Evolutionary conservation across 2,329 filamentous ascomycete species (phyloP).

Genomic region (Lizonia empirigonia): DNA sequence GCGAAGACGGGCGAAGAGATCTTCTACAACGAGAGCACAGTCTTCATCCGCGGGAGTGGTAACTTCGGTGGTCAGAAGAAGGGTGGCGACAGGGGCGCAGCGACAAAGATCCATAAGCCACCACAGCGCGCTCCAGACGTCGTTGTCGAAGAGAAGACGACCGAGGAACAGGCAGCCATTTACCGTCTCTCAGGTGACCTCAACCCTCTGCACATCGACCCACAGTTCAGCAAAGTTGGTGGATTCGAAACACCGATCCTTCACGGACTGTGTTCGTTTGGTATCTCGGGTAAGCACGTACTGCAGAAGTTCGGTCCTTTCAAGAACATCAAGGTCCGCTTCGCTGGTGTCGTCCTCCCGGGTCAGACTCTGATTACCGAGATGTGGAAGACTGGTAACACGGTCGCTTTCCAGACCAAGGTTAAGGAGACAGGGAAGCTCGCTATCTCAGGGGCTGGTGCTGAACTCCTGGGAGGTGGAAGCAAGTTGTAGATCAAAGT

Average conservation of each 20-base stretch:
- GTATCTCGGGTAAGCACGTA: constrained; percentile 87
- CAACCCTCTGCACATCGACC: constrained; percentile 96
- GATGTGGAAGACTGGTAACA: constrained; percentile 89
- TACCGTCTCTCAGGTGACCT: constrained; percentile 94
- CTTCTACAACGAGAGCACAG: constrained; percentile 96
- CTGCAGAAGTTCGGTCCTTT: constrained; percentile 80
- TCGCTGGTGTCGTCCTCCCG: constrained; percentile 83
- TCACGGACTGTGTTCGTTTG: constrained; percentile 96
- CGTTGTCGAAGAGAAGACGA: constrained; percentile 83
- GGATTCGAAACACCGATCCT: constrained; percentile 95
- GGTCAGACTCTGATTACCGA: constrained; percentile 88
- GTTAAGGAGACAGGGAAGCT: constrained; percentile 93
- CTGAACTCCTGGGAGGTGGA: constrained; percentile 67
- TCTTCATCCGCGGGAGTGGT: constrained; percentile 89
- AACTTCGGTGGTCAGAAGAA: constrained; percentile 87
- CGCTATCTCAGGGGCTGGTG: constrained; percentile 80
- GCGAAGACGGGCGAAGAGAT: constrained; percentile 84
- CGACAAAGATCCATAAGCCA: constrained; percentile 78
- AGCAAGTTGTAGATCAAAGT: constrained; percentile 50
- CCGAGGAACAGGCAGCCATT: constrained; percentile 87
- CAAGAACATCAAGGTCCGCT: constrained; percentile 92
- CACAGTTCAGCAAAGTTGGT: constrained; percentile 89
- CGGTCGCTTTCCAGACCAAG: constrained; percentile 82
- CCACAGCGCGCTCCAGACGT: constrained; percentile 79
- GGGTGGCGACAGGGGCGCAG: constrained; percentile 75